Evolutionary conservation across 2,329 filamentous ascomycete species (phyloP), one percentile per base, ranked within the genome.

Genomic region (Tolypocladium ovalisporum): DNA sequence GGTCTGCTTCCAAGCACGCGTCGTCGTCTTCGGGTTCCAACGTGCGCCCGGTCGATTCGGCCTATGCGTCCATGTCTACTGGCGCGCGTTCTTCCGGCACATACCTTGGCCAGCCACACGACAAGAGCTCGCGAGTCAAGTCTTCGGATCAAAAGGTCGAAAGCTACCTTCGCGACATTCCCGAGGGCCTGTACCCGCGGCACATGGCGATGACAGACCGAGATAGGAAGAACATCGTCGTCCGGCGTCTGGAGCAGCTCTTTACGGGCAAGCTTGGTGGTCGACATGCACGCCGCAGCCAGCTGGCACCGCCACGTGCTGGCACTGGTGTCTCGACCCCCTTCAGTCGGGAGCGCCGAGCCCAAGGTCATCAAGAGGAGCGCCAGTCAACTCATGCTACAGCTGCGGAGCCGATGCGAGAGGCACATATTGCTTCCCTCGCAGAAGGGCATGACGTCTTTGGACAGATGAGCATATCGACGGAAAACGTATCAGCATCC

Each of bases 171-270:
- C 80, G 85, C 53, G 86, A 90, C 54, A 90, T 91, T 6, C 87
- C 88, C 0, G 79, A 84, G 60, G 85, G 86, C 0, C 67, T 91
- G 0, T 76, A 89, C 40, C 86, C 87, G 0, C 79, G 80, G 13
- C 77, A 80, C 49, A 75, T 79, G 29, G 68, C 75, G 0, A 82
- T 91, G 80, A 84, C 85, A 0, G 89, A 93, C 17, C 85, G 83
- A 62, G 81, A 87, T 7, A 90, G 84, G 73, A 90, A 89, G 74
- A 90, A 86, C 66, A 67, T 91, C 24, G 86, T 93, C 0, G 90
- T 93, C 2, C 80, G 83, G 56, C 81, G 88, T 2, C 70, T 95
- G 7, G 90, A 95, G 65, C 88, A 92, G 61, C 78, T 95, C 1
- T 95, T 94, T 60, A 90, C 89, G 0, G 90, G 90, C 3, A 88